Percentiles rank a stretch among this genome's conserved stretches.
Evolutionary conservation across 192 early-diverging fungal species (phyloP).

Genomic region (Phycomyces blakesleeanus): DNA sequence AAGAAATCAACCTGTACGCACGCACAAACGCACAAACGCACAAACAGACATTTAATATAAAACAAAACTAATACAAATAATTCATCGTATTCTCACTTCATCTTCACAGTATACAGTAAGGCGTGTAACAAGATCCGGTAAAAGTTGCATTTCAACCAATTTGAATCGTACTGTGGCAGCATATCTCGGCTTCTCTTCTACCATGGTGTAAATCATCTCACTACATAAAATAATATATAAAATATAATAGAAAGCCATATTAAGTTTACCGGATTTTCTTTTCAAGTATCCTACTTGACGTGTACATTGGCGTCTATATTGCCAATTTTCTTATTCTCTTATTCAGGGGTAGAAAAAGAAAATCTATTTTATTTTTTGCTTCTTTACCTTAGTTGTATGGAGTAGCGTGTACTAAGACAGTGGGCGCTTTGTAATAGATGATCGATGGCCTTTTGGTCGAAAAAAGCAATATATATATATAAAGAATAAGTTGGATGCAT

Average conservation of each 20-base stretch:
- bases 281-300: no score
- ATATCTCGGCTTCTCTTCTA: slow-evolving; percentile 19
- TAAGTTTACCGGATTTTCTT: no score
- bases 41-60: not conserved
- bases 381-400: slow-evolving; percentile 20
- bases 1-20: slow-evolving; percentile 19
- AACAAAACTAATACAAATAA: not conserved
- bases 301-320: no score
- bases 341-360: no score
- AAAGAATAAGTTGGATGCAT: no score
- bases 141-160: slow-evolving; percentile 22
- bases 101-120: slow-evolving; percentile 31
- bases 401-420: slow-evolving; percentile 9
- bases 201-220: slow-evolving; percentile 27
- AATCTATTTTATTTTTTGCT: no score
- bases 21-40: not conserved
- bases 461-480: slow-evolving; percentile 7
- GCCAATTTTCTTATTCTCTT: no score
- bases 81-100: slow-evolving; percentile 13
- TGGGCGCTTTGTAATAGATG: slow-evolving; percentile 12
- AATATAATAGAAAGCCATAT: no score
- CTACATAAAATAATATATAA: slow-evolving; percentile 5
- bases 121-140: slow-evolving; percentile 25
- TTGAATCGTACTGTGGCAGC: slow-evolving; percentile 22
- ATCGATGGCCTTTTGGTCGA: slow-evolving; percentile 4